phyloP scores from a whole-genome alignment of 2,329 filamentous ascomycete species.

The Epichloe amarillans region DNA sequence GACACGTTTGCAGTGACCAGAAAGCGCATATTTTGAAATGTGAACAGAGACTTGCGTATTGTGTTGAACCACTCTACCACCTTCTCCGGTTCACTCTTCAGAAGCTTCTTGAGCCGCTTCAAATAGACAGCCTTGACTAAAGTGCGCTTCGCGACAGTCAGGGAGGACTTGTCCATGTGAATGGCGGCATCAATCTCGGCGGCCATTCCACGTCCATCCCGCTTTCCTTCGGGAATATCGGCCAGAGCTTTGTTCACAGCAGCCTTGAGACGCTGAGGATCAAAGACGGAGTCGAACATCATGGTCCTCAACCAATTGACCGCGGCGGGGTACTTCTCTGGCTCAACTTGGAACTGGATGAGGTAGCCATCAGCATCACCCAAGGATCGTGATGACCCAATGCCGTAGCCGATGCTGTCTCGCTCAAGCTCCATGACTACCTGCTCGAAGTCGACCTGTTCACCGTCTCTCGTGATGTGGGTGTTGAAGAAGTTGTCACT shows the following conservation, averaged over 20 bases:
- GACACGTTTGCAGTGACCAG: conserved; percentile 70
- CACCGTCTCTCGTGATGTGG: conserved; percentile 63
- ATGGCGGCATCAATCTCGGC: conserved; percentile 60
- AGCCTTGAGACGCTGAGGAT: conserved; percentile 51
- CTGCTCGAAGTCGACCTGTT: conserved; percentile 75
- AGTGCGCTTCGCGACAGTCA: conserved; percentile 63
- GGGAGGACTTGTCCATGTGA: conserved; percentile 64
- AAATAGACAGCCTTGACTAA: conserved; percentile 81
- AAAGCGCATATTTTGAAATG: conserved; percentile 72
- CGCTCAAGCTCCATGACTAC: conserved; percentile 84
- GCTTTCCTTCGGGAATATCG: conserved; percentile 85
- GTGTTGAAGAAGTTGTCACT: conserved; percentile 91
- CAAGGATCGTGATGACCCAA: conserved; percentile 54
- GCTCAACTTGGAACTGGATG: conserved; percentile 75
- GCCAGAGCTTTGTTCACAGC: conserved; percentile 69
- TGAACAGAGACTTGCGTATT: conserved; percentile 63
- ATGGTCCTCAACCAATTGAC: conserved; percentile 77
- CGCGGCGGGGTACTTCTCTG: conserved; percentile 70
- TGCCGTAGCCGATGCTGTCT: conserved; percentile 74
- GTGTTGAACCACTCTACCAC: conserved; percentile 68
- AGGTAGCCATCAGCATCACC: conserved; percentile 72
- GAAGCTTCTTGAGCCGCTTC: conserved; percentile 68
- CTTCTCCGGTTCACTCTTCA: conserved; percentile 60
- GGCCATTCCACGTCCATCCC: conserved; percentile 61
- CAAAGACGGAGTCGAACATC: conserved; percentile 82